These are phyloP conservation scores for Talaromyces nanjingensis DNA, from an alignment of 495 filamentous ascomycete genomes.

Conservation along the genomic window DNA sequence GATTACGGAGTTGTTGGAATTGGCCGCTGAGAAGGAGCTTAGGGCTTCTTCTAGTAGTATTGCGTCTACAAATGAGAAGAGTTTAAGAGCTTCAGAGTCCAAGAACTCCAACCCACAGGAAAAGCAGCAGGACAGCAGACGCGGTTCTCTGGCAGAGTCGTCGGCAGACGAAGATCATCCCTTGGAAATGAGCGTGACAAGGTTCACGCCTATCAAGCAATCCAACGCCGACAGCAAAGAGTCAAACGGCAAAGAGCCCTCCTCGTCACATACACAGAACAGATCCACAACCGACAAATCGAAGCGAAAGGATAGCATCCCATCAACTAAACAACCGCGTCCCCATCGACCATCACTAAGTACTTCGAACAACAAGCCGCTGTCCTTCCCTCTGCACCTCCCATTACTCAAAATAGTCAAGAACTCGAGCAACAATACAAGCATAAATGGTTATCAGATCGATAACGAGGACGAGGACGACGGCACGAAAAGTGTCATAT, in stretches of 20 bases:
- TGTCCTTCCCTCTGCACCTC: not conserved
- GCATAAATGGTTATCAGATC: not conserved
- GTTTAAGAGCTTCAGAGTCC: not conserved
- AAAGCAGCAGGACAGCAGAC: slow-evolving; percentile 28
- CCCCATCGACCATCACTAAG: not conserved
- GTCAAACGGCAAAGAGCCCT: not conserved
- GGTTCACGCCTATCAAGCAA: slow-evolving; percentile 17
- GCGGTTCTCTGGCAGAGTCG: slow-evolving; percentile 48
- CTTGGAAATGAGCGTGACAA: slow-evolving; percentile 66
- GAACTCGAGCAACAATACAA: not conserved
- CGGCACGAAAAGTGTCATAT: not conserved
- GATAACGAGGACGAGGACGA: not conserved
- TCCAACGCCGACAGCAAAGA: too few species aligned
- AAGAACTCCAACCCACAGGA: not conserved
- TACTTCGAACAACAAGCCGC: not conserved
- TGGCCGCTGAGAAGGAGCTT: slow-evolving; percentile 40
- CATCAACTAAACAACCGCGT: not conserved
- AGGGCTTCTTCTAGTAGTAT: slow-evolving; percentile 20
- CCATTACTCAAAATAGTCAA: not conserved
- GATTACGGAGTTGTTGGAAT: slow-evolving; percentile 65
- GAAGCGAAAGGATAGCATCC: not conserved
- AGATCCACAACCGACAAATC: not conserved
- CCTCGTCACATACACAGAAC: not conserved
- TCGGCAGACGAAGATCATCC: slow-evolving; percentile 73
- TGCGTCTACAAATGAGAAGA: not conserved